Conservation (phyloP, 208 protist species). For the Trypanosoma caninum region DNA sequence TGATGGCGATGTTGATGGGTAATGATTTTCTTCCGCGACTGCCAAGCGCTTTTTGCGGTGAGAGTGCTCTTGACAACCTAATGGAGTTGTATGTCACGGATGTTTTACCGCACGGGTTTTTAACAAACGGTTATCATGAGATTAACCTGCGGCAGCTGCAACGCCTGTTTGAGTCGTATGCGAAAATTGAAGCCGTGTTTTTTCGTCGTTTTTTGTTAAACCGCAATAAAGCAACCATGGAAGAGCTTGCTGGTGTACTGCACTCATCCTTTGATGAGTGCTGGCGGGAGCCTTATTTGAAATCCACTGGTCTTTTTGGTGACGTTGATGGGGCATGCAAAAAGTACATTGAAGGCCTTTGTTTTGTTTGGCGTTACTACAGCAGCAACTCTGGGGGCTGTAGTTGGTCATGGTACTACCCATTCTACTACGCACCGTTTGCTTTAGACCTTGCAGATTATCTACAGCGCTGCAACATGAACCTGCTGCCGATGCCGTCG, state of each 20-base stretch:
- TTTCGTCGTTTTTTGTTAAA: conserved; percentile 62
- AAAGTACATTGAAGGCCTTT: conserved; percentile 68
- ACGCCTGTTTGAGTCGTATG: conserved; percentile 61
- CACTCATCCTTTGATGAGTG: conserved; percentile 31
- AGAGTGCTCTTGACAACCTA: conserved; percentile 73
- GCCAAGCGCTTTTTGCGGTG: conserved; percentile 71
- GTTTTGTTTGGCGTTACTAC: conserved; percentile 88
- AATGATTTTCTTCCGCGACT: conserved; percentile 84
- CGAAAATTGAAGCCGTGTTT: conserved; percentile 51
- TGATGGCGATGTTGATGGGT: conserved; percentile 67
- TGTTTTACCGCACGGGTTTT: conserved; percentile 80
- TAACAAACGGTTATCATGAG: conserved; percentile 60
- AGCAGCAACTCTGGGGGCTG: conserved; percentile 39
- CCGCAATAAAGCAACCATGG: conserved; percentile 28
- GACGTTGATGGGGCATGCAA: conserved; percentile 49
- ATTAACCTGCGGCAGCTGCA: conserved; percentile 66
- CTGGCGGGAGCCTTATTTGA: conserved; percentile 56
- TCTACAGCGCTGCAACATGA: conserved; percentile 27
- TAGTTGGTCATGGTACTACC: conserved; percentile 83
- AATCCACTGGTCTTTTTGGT: conserved; percentile 30
- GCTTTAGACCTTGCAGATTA: conserved; percentile 63
- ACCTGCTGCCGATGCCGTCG: conserved; percentile 26
- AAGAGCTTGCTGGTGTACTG: conserved; percentile 33
- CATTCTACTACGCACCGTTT: conserved; percentile 69
- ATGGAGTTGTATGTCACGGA: conserved; percentile 74